These are phyloP conservation scores for Salix viminalis DNA, from an alignment of 345 rosid genomes.

Conservation along the genomic window DNA sequence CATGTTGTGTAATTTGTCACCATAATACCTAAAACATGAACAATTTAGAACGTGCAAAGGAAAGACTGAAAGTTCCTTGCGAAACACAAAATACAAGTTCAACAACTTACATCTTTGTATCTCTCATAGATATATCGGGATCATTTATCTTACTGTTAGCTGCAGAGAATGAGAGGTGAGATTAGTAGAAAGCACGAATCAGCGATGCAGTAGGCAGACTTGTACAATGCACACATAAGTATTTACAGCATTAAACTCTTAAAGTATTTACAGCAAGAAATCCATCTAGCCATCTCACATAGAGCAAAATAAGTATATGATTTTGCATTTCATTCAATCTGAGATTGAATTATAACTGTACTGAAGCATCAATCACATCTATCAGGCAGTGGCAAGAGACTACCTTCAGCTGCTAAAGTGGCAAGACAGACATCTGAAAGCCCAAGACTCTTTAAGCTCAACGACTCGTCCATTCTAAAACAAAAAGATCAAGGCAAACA, in stretches of 20 bases:
- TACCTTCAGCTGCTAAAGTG: conserved; percentile 50
- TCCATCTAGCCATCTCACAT: neutral
- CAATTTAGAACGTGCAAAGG: neutral
- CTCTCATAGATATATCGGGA: conserved; percentile 21
- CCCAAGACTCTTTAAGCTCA: conserved; percentile 69
- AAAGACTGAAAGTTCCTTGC: neutral
- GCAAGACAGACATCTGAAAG: conserved; percentile 83
- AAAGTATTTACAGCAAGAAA: neutral
- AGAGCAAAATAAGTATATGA: neutral
- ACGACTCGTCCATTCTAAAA: conserved; percentile 56
- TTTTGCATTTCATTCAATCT: neutral
- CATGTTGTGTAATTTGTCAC: conserved; percentile 24
- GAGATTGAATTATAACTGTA: neutral
- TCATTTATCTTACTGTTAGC: conserved; percentile 33
- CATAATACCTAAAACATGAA: conserved; percentile 25
- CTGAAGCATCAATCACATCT: neutral
- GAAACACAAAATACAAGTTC: conserved; percentile 7
- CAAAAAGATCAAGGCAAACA: conserved; percentile 27
- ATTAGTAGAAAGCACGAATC: conserved; percentile 3
- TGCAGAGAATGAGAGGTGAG: conserved; percentile 10
- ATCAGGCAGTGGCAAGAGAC: neutral
- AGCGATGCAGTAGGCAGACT: neutral
- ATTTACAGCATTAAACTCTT: neutral
- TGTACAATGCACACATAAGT: neutral
- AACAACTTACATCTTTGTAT: conserved; percentile 43